phyloP scores from a whole-genome alignment of 1,139 yeast species.

The Blastobotrys serpentis region DNA sequence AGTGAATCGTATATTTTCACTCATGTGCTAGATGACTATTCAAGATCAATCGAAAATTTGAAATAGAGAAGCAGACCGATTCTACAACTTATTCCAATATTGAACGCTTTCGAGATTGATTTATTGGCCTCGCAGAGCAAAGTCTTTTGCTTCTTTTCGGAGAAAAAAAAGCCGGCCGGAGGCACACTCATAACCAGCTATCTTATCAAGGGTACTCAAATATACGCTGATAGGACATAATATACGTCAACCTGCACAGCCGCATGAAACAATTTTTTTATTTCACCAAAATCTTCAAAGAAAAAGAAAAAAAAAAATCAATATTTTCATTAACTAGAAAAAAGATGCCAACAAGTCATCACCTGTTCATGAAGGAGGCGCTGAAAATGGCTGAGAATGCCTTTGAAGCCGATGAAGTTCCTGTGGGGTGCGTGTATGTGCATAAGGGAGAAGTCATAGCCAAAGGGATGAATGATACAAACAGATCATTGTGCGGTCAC shows the following conservation, averaged over 20 bases:
- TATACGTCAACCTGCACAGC: background rate
- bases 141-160: too few species aligned
- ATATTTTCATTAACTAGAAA: background rate
- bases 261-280: background rate
- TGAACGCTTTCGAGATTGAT: too few species aligned
- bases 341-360: constrained; percentile 24
- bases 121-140: too few species aligned
- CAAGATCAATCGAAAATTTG: too few species aligned
- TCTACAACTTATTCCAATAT: too few species aligned
- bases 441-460: constrained; percentile 57
- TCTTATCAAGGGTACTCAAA: too few species aligned
- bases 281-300: background rate
- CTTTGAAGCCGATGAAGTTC: constrained; percentile 57
- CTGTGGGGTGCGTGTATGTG: constrained; percentile 72
- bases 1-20: too few species aligned
- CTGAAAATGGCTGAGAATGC: constrained; percentile 54
- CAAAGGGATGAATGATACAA: constrained; percentile 86
- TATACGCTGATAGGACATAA: background rate
- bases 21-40: too few species aligned
- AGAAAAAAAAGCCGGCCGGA: too few species aligned
- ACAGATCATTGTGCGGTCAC: constrained; percentile 76
- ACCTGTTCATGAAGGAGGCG: constrained; percentile 50
- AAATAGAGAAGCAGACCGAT: too few species aligned
- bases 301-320: constrained; percentile 7
- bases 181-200: too few species aligned